Base-by-base conservation (phyloP, 2,329 filamentous ascomycete genomes). In the Trichophyton mentagrophytes region DNA sequence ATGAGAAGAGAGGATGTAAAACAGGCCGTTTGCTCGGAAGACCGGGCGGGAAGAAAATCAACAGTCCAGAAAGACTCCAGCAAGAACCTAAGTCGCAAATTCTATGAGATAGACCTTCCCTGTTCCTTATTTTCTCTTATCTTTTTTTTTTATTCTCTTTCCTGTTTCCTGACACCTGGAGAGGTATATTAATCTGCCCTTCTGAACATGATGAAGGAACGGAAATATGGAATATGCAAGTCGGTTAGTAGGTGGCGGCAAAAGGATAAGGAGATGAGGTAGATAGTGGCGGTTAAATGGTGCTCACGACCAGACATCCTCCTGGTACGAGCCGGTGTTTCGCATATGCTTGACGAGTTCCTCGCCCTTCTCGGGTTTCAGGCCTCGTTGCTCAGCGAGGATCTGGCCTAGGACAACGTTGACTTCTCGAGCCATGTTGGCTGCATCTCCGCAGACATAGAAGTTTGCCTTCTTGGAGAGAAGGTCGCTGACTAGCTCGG, bases 271-370 rank as follows among this genome's bases (percentile, higher is more conserved):
- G 62, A 47, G 44, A 59, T 40, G 60, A 51, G 22, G 44, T 47
- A 47, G n/a, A 4, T 20, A 47, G 46, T 51, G 46, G 46, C 59
- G 44, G 40, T 59, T 62, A 66, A 49, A 61, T 67, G 40, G 33
- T 38, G 36, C 51, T 73, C 71, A 85, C 72, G 82, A 85, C 83
- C 83, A 86, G 7, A 86, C 83, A 71, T 86, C 83, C 71, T 86
- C 93, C 82, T 99, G 95, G 80, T 99, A 99, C 75, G 93, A 89
- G 75, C 95, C 96, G 66, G 87, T 85, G 66, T 88, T 86, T 70
- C 93, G 86, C 92, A 99, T 96, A 68, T 86, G 86, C 83, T 97
- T 99, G 63, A 99, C 90, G 69, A 96, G 86, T 71, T 97, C 92
- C 76, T 99, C 93, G 13, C 85, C 93, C 81, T 96, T 96, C 65